Conservation (phyloP, 2,329 filamentous ascomycete genomes). For the Didymosphaeria variabile region DNA sequence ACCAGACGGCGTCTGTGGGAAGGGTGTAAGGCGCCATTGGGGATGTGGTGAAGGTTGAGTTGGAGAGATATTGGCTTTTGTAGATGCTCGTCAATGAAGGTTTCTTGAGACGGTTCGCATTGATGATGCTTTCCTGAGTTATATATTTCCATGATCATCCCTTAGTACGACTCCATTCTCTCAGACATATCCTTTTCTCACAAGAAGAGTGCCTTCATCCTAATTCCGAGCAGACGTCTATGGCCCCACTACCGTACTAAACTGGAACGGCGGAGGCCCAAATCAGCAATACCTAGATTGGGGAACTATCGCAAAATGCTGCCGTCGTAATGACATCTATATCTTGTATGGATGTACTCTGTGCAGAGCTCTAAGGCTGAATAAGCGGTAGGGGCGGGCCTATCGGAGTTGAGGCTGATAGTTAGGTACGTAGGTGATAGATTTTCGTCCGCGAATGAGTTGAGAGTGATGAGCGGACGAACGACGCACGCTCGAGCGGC, state of each 20-base stretch:
- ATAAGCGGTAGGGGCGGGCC: neutral
- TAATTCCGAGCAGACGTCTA: no score
- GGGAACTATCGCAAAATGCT: neutral
- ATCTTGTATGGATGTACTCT: no score
- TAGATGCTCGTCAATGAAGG: neutral
- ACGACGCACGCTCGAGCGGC: neutral
- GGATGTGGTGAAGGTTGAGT: neutral
- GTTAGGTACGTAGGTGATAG: no score
- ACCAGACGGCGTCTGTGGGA: slow-evolving; percentile 25
- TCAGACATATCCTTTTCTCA: no score
- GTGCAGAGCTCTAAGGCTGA: neutral
- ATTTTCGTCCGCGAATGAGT: no score
- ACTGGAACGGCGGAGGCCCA: neutral
- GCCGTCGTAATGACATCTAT: neutral
- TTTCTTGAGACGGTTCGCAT: neutral
- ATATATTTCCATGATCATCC: no score
- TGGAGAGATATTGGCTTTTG: neutral
- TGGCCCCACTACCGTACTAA: neutral
- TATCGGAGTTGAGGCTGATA: neutral
- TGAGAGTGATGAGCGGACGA: slow-evolving; percentile 1
- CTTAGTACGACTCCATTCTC: no score
- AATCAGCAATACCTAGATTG: neutral
- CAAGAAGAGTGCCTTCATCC: no score
- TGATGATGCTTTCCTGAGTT: no score
- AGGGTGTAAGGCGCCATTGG: slow-evolving; percentile 26